Evolutionary conservation across 805 yeast species (phyloP).

Genomic region (Yamadazyma scolyti): DNA sequence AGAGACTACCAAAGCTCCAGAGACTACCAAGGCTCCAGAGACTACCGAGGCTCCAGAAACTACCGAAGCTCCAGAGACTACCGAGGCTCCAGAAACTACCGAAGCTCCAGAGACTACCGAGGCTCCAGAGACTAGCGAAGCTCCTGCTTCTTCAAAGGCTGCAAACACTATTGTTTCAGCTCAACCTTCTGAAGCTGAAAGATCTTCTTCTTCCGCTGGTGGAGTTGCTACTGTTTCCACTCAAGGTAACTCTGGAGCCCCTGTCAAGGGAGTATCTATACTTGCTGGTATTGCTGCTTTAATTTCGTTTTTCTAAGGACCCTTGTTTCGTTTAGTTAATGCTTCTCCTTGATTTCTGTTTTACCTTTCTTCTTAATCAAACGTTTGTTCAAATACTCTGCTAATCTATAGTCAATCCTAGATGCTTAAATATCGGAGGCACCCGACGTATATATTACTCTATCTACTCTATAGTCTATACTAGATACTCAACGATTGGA

Average conservation of each 20-base stretch:
- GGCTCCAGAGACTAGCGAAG: constrained; percentile 4
- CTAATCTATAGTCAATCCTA: not conserved
- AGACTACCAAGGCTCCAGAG: constrained; percentile 4
- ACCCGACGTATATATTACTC: no score
- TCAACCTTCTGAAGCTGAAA: constrained; percentile 1
- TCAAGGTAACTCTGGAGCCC: constrained; percentile 8
- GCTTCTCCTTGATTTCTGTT: constrained; percentile 2
- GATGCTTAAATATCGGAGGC: no score
- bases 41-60: constrained; percentile 7
- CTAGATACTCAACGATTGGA: no score
- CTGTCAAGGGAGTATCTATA: constrained; percentile 8
- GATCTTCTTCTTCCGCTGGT: constrained; percentile 5
- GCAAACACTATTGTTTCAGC: constrained; percentile 2
- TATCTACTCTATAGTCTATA: no score
- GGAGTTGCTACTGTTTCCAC: constrained; percentile 4
- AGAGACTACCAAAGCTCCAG: constrained; percentile 4
- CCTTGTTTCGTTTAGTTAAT: not conserved
- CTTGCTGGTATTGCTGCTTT: constrained; percentile 11
- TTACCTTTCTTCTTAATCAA: not conserved
- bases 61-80: constrained; percentile 3
- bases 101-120: constrained; percentile 6
- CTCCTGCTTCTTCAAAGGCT: constrained; percentile 4
- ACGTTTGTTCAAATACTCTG: no score
- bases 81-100: constrained; percentile 5
- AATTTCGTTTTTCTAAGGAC: constrained; percentile 10